These are phyloP conservation scores for Camellia sinensis DNA, from an alignment of 148 eudicot genomes.

Conservation along the genomic window DNA sequence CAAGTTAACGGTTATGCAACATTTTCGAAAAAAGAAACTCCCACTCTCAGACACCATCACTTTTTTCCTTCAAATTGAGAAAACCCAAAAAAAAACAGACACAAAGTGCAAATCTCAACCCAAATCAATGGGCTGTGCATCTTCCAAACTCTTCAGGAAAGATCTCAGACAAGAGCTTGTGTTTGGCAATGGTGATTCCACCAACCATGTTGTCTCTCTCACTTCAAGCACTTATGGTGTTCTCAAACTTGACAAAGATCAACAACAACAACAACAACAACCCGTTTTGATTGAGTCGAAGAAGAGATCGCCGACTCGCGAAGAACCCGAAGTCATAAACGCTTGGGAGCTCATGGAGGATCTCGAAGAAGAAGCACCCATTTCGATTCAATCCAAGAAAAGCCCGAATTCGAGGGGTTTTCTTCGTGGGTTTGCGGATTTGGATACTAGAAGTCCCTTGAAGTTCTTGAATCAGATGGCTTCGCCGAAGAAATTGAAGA, in stretches of 20 bases:
- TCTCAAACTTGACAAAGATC: slow-evolving; percentile 56
- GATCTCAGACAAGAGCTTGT: slow-evolving; percentile 33
- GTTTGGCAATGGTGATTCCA: slow-evolving; percentile 30
- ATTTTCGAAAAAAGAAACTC: slow-evolving; percentile 7
- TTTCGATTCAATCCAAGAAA: slow-evolving; percentile 28
- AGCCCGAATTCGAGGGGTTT: slow-evolving; percentile 43
- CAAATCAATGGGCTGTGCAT: slow-evolving; percentile 75
- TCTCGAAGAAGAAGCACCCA: slow-evolving; percentile 53
- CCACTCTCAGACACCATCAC: background rate
- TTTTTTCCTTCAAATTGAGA: slow-evolving; percentile 1
- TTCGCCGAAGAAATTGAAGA: slow-evolving; percentile 48
- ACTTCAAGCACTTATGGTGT: slow-evolving; percentile 84
- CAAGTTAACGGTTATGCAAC: slow-evolving; percentile 37
- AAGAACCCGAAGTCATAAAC: slow-evolving; percentile 60
- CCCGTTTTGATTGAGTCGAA: slow-evolving; percentile 2
- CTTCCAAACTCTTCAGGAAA: slow-evolving; percentile 58
- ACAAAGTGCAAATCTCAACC: background rate
- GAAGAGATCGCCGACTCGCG: slow-evolving; percentile 36
- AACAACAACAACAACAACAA: slow-evolving; percentile 7
- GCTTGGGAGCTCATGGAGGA: slow-evolving; percentile 89
- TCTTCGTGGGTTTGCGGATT: slow-evolving; percentile 33
- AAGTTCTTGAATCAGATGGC: slow-evolving; percentile 48
- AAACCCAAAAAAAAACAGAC: background rate
- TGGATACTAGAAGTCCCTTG: slow-evolving; percentile 41
- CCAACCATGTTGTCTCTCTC: slow-evolving; percentile 73